Conservation (phyloP, 2,329 filamentous ascomycete genomes). For the Graphium sp. region DNA sequence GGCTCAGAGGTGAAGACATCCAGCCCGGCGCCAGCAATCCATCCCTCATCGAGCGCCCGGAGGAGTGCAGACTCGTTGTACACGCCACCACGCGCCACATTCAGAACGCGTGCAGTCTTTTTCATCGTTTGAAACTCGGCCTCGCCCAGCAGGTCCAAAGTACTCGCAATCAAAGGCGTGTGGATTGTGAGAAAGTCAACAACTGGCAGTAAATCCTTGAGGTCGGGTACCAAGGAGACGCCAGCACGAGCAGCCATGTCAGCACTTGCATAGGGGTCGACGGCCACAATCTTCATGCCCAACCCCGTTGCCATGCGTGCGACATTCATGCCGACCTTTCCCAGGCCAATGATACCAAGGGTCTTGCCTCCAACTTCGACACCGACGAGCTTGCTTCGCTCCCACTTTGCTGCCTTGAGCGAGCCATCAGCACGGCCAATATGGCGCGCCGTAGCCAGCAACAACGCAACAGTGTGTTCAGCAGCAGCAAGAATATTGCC, state of each 20-base stretch:
- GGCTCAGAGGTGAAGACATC: slow-evolving; percentile 71
- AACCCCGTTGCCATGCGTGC: slow-evolving; percentile 64
- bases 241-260: slow-evolving; percentile 54
- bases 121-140: slow-evolving; percentile 57
- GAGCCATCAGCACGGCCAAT: slow-evolving; percentile 53
- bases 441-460: slow-evolving; percentile 40
- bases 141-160: slow-evolving; percentile 54
- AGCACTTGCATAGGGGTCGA: slow-evolving; percentile 62
- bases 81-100: slow-evolving; percentile 66
- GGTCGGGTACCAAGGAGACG: slow-evolving; percentile 39
- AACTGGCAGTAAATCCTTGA: slow-evolving; percentile 39
- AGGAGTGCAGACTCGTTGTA: slow-evolving; percentile 63
- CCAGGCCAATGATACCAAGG: slow-evolving; percentile 59
- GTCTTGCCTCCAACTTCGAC: slow-evolving; percentile 66
- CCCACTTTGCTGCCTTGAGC: slow-evolving; percentile 59
- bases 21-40: slow-evolving; percentile 60
- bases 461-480: slow-evolving; percentile 59
- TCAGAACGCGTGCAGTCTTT: slow-evolving; percentile 54
- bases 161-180: slow-evolving; percentile 63
- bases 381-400: slow-evolving; percentile 56
- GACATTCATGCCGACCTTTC: slow-evolving; percentile 71
- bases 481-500: slow-evolving; percentile 72
- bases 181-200: slow-evolving; percentile 71
- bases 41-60: slow-evolving; percentile 50
- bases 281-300: slow-evolving; percentile 58